Base-by-base conservation (phyloP, 2,329 filamentous ascomycete species). In the Chrysoporthe cubensis region DNA sequence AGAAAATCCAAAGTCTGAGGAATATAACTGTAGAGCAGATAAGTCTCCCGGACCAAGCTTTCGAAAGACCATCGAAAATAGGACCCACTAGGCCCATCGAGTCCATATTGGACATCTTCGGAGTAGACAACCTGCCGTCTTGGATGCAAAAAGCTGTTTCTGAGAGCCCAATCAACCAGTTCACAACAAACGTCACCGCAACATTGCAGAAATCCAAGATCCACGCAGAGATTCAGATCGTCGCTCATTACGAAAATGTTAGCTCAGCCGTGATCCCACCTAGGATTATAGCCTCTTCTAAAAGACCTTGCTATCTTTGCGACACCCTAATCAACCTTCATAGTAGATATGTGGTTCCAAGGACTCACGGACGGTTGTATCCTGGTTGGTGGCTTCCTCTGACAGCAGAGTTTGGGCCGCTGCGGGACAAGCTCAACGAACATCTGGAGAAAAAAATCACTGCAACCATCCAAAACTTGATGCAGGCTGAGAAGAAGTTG, bases 241-340 rank as follows among this genome's bases (percentile, higher is more conserved):
- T 85, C 9, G 80, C 78, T 62, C 77, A 81, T 69, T 83, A 79
- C 65, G 79, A 83, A 62, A 32, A 50, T 2, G 61, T 75, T 2
- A 69, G 76, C 42, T 62, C 73, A 2, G n/a, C 68, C 0, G 64
- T 66, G 0, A 69, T 72, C 13, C 75, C 72, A 42, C 81, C 82
- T 9, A 78, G 82, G 21, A 77, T 83, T 3, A 80, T 86, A 6
- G 79, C 79, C 64, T 82, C 83, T 3, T 82, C 79, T 75, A 86
- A 86, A 66, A 79, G 82, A 63, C 80, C 84, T 1, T 87, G 84
- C 71, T 85, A 81, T 71, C 76, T 86, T 0, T 87, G 83, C 72
- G 81, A 85, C 62, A 73, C 78, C 7, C 81, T 85, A 68, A 78
- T 86, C n/a, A 64, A 70, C 1, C 71, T 78, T 16, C 80, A 84